These are phyloP conservation scores for Phyllosticta ampelicida DNA, from an alignment of 2,329 filamentous ascomycete genomes.

Conservation along the genomic window DNA sequence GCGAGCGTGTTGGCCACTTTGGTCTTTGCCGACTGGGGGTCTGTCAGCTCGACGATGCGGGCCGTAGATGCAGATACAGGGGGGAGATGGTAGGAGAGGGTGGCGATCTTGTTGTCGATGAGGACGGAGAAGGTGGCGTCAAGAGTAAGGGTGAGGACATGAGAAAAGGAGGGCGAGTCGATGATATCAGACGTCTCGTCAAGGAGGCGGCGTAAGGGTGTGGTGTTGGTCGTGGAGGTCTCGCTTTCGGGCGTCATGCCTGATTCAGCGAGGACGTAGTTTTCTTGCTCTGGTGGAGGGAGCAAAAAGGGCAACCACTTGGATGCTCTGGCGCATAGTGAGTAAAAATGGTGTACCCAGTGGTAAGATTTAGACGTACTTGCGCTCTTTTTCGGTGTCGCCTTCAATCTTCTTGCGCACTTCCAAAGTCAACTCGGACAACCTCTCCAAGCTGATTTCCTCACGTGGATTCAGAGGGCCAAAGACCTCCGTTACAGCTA, in stretches of 20 bases:
- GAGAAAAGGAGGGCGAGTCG: slow-evolving; percentile 82
- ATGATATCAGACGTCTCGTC: slow-evolving; percentile 95
- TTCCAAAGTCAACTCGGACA: slow-evolving; percentile 70
- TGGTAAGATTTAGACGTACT: slow-evolving; percentile 26
- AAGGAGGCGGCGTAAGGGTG: slow-evolving; percentile 66
- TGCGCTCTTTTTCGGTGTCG: slow-evolving; percentile 51
- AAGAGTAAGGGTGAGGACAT: slow-evolving; percentile 75
- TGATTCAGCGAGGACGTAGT: slow-evolving; percentile 73
- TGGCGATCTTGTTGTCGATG: slow-evolving; percentile 69
- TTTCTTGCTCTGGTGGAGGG: slow-evolving; percentile 67
- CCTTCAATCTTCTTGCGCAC: slow-evolving; percentile 82
- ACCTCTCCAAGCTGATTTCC: slow-evolving; percentile 67
- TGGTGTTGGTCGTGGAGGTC: slow-evolving; percentile 22
- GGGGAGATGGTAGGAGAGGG: slow-evolving; percentile 62
- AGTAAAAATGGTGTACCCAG: background rate
- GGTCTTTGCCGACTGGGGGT: slow-evolving; percentile 42
- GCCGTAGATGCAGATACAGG: slow-evolving; percentile 30
- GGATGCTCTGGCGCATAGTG: background rate
- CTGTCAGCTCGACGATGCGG: slow-evolving; percentile 42
- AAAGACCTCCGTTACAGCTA: slow-evolving; percentile 82
- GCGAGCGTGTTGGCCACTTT: slow-evolving; percentile 86
- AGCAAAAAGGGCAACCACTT: slow-evolving; percentile 80
- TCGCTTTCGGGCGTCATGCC: slow-evolving; percentile 48
- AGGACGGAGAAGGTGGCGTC: slow-evolving; percentile 79
- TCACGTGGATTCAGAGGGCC: slow-evolving; percentile 82